Evolutionary conservation across 208 protist genomes (phyloP).

Genomic region (Trichomonas gallinae): DNA sequence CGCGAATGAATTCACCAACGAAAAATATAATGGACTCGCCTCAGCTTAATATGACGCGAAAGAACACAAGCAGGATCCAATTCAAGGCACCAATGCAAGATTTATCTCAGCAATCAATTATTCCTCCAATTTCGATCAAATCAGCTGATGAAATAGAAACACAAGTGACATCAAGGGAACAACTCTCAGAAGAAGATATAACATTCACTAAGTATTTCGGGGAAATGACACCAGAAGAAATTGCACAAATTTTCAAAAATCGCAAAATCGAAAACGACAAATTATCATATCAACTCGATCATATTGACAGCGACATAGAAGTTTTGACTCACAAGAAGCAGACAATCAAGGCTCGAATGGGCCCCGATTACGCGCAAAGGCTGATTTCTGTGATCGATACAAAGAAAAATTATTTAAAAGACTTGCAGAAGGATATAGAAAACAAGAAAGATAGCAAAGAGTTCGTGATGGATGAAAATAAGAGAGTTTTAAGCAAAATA

Average conservation of each 20-base stretch:
- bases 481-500: not conserved
- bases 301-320: not conserved
- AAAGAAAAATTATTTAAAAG: not conserved
- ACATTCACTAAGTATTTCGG: not conserved
- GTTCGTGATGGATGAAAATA: not conserved
- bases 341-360: not conserved
- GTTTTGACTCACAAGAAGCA: not conserved
- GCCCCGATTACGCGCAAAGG: not conserved
- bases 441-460: not conserved
- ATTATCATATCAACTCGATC: not conserved
- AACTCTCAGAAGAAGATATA: not conserved
- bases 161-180: not conserved
- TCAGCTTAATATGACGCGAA: not conserved
- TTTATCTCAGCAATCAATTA: not conserved
- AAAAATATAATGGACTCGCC: not conserved
- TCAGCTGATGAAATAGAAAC: not conserved
- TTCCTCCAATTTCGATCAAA: not conserved
- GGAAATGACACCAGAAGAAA: not conserved
- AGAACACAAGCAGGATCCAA: not conserved
- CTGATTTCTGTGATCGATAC: not conserved
- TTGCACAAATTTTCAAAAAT: not conserved
- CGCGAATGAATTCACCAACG: not conserved
- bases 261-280: not conserved
- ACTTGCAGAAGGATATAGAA: not conserved
- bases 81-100: not conserved